These are phyloP conservation scores for Lasiodiplodia sp. DNA, from an alignment of 2,329 filamentous ascomycete genomes.

Conservation along the genomic window DNA sequence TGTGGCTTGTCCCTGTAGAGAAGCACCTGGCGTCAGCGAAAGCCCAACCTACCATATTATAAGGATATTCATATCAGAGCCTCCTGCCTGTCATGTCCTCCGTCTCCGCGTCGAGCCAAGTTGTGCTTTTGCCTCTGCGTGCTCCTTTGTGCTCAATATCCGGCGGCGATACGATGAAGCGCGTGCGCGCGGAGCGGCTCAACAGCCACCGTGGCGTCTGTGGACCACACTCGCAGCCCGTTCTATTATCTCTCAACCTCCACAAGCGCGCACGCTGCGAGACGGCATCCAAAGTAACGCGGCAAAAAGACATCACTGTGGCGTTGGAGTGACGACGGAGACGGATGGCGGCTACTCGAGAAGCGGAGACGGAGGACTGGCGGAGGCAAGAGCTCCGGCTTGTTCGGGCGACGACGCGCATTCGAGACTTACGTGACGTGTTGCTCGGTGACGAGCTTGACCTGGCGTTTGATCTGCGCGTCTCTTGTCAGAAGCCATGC, in stretches of 20 bases:
- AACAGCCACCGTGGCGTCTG: neutral
- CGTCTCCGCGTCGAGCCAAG: neutral
- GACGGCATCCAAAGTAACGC: neutral
- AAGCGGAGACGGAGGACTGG: conserved; percentile 30
- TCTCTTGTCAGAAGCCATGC: neutral
- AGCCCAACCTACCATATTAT: neutral
- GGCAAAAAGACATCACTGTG: neutral
- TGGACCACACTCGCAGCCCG: neutral
- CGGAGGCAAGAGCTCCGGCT: neutral
- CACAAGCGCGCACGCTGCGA: neutral
- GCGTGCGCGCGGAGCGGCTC: neutral
- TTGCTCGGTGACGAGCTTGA: conserved; percentile 95
- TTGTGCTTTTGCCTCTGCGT: neutral
- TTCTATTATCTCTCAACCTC: neutral
- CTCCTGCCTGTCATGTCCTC: neutral
- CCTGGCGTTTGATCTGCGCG: conserved; percentile 75
- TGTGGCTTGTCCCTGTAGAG: conserved; percentile 74
- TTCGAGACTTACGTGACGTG: conserved; percentile 75
- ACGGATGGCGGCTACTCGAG: conserved; percentile 2
- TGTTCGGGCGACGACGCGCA: neutral
- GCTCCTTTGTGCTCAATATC: neutral
- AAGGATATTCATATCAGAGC: neutral
- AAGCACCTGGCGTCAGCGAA: conserved; percentile 8
- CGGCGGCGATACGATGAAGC: neutral
- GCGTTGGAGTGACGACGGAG: neutral